Conservation (phyloP, 805 yeast genomes). For the Schwanniomyces yamadae region DNA sequence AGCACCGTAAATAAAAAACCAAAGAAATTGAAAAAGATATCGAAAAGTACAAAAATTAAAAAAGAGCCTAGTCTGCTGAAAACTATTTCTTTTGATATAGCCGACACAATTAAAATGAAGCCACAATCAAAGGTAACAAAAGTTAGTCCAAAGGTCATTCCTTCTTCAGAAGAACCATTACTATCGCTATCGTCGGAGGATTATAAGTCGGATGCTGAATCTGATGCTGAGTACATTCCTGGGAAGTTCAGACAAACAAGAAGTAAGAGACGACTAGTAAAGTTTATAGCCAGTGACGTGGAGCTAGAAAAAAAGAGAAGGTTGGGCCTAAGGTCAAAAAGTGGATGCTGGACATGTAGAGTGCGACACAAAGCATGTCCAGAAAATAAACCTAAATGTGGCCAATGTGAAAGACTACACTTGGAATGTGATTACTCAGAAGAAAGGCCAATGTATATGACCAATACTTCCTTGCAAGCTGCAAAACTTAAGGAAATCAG, state of each 20-base stretch:
- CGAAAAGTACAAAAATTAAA: no score
- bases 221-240: constrained; percentile 8
- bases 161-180: no score
- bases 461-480: constrained; percentile 38
- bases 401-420: constrained; percentile 55
- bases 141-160: no score
- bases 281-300: constrained; percentile 1
- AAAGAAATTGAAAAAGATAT: no score
- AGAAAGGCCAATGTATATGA: constrained; percentile 56
- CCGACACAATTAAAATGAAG: no score
- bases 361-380: constrained; percentile 72
- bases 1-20: no score
- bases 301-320: constrained; percentile 16
- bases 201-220: neutral
- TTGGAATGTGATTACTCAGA: constrained; percentile 55
- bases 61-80: no score
- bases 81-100: no score
- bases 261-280: constrained; percentile 6
- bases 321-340: constrained; percentile 41
- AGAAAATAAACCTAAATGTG: constrained; percentile 61
- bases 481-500: constrained; percentile 52
- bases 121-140: no score
- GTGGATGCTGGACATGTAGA: constrained; percentile 81
- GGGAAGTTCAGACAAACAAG: constrained; percentile 8
- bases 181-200: constrained; percentile 2